Evolutionary conservation across 768 basidiomycete species (phyloP), one percentile per base, ranked within the genome.

Genomic region (Wakefieldia striispora): DNA sequence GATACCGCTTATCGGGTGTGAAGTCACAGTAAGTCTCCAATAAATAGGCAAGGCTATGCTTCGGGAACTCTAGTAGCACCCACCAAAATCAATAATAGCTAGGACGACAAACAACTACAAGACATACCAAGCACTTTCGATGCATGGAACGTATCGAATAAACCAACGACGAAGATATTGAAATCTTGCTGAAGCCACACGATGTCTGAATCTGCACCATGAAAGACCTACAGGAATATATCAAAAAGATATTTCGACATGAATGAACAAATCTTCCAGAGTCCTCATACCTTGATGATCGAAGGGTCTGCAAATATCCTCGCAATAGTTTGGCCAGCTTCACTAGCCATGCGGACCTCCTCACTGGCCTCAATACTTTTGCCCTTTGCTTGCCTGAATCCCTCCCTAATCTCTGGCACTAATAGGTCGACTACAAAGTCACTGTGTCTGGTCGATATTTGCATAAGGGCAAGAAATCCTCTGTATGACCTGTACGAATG

Each of bases 141-240:
- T 1, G 95, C 95, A 57, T 98, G 93, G 66, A 83, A 97, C 0
- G 97, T 98, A 63, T 99, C 95, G 64, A 99, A 98, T n/a, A 98
- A 70, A 49, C 92, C 91, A 53, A 99, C 94, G 45, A 98, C 75
- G 68, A 92, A 98, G 8, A 98, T 63, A 50, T 90, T 90, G 64
- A 98, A 95, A 64, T 98, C 88, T 67, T 93, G 90, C 65, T 99
- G 95, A 16, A 98, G 78, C 97, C 97, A 98, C 6, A 93, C 72
- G 37, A 98, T 86, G 64, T 99, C 97, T 51, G 85, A 89, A 33
- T 94, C 88, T 1, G 95, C 91, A 23, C 97, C 95, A 68, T 98
- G 97, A 53, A 99, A 84, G 7, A 95, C 87, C 91, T 94, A 26
- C 29, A 13, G 43, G 16, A 38, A 50, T 16, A 6, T 4, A 13